Evolutionary conservation across 2,329 filamentous ascomycete genomes (phyloP), one percentile per base, ranked within the genome.

Genomic region (Ceratocystis papillata): DNA sequence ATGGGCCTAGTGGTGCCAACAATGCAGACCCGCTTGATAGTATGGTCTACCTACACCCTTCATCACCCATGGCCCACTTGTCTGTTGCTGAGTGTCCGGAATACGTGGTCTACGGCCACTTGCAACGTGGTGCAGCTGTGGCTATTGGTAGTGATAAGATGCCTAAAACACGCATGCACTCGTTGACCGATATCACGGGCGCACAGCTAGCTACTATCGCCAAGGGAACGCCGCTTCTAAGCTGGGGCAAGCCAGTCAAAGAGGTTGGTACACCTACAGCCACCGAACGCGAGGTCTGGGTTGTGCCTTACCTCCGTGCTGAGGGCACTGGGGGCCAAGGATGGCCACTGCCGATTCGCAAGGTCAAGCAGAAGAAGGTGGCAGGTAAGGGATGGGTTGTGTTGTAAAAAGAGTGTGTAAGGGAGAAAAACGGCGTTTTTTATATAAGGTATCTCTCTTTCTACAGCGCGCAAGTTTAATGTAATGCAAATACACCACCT

Each of bases 161-260:
- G 59, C 80, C 86, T 20, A 90, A 88, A 76, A 91, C 90, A 37
- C 79, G 94, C 55, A 95, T 99, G 88, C 89, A 93, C 73, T 83
- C 93, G 2, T 80, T 99, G 22, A 93, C 91, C 1, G 84, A 92
- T 33, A 79, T 96, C 5, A 88, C 85, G 17, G 87, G 85, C 1
- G 81, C 83, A 1, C 89, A 95, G 73, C 80, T 99, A 5, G 84
- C 88, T 3, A 85, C 84, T 1, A 79, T 97, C 65, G 89, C 91
- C 4, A 87, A 90, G 73, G 89, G 89, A 0, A 97, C 94, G 12
- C 89, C 91, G 62, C 77, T 99, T 65, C 75, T 97, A 25, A 83
- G 83, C 46, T 91, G 93, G 70, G 89, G 90, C 2, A 97, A 97
- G 78, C 93, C 94, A 0, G 86, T 96, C 73, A 94, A 94, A 71